Percentiles rank a stretch among this genome's conserved stretches.
Evolutionary conservation across 805 yeast species (phyloP).

Genomic region (Yamadazyma ubonensis): DNA sequence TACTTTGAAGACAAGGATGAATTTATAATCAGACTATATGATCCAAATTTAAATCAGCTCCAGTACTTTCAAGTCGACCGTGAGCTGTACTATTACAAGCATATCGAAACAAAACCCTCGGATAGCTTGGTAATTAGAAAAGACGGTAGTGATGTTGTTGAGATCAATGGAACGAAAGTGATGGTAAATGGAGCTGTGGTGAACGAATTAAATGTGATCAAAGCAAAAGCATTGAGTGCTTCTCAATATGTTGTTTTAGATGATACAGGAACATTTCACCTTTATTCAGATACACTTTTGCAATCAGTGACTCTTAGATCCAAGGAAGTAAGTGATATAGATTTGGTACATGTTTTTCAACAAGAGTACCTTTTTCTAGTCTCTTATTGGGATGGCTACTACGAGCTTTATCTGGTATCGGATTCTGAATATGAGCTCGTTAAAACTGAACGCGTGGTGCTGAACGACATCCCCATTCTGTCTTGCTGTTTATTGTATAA

Average conservation of each 20-base stretch:
- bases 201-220: neutral
- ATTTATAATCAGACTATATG: constrained; percentile 1
- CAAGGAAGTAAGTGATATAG: constrained; percentile 15
- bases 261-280: constrained; percentile 6
- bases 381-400: constrained; percentile 19
- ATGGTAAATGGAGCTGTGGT: constrained; percentile 5
- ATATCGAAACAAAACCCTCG: constrained; percentile 4
- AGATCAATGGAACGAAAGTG: neutral
- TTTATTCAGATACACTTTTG: constrained; percentile 4
- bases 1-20: neutral
- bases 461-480: constrained; percentile 11
- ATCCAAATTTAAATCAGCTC: neutral
- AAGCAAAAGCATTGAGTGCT: constrained; percentile 4
- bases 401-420: constrained; percentile 11
- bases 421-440: constrained; percentile 6
- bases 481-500: constrained; percentile 16
- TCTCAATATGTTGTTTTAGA: constrained; percentile 8
- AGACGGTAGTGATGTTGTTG: neutral
- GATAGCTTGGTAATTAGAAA: neutral
- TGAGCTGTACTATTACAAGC: neutral
- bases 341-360: constrained; percentile 9
- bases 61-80: constrained; percentile 4
- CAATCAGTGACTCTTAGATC: constrained; percentile 5
- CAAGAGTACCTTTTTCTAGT: constrained; percentile 12
- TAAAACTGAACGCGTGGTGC: neutral